Conservation (phyloP, 176 grass and related monocot genomes). For the Metroxylon sagu region DNA sequence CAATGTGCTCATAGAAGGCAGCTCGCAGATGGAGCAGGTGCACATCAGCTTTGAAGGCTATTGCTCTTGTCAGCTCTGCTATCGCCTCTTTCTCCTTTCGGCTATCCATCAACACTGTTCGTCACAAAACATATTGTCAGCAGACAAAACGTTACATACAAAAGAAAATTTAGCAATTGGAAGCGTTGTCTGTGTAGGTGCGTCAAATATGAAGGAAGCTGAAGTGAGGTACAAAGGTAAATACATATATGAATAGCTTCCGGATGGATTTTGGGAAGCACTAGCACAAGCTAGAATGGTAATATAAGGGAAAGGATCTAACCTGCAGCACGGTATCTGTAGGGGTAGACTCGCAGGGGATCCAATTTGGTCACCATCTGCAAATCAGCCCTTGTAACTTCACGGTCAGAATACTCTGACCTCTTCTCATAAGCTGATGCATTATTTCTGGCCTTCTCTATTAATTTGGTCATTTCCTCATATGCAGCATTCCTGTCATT, state of each 20-base stretch:
- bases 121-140: constrained; percentile 5
- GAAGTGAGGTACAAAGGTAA: no score
- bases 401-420: constrained; percentile 86
- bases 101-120: constrained; percentile 94
- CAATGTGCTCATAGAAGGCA: constrained; percentile 83
- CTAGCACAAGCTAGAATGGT: constrained; percentile 1
- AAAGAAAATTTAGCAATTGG: constrained; percentile 17
- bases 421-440: constrained; percentile 97
- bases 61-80: constrained; percentile 70
- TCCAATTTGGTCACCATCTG: constrained; percentile 93
- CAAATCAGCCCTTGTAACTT: constrained; percentile 74
- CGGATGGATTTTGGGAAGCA: constrained; percentile 8
- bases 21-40: constrained; percentile 90
- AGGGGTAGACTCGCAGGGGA: constrained; percentile 85
- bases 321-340: constrained; percentile 99
- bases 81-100: constrained; percentile 98
- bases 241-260: constrained; percentile 29
- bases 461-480: constrained; percentile 94
- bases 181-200: no score
- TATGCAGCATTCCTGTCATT: constrained; percentile 65
- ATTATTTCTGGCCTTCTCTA: constrained; percentile 93
- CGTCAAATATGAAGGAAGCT: no score
- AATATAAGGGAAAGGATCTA: constrained; percentile 3
- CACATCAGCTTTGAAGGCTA: constrained; percentile 89
- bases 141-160: constrained; percentile 3